These are phyloP conservation scores for Pichia kluyveri DNA, from an alignment of 805 yeast species.

Conservation along the genomic window DNA sequence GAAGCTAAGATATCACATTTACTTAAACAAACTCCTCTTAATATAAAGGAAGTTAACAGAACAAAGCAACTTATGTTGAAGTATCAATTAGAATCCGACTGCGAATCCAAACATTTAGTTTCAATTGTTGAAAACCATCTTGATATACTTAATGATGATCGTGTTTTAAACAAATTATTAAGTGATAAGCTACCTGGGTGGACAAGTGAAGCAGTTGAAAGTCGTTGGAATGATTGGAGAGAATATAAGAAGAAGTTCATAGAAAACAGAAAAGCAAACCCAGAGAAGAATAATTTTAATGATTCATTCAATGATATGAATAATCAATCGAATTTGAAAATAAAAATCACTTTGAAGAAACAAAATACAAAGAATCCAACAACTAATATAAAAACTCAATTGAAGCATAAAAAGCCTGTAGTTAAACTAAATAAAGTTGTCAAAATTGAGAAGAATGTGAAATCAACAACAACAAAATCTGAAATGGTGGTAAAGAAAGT, in stretches of 20 bases:
- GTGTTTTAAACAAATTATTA: slow-evolving; percentile 1
- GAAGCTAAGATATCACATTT: slow-evolving; percentile 7
- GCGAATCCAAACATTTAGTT: slow-evolving; percentile 19
- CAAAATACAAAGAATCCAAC: not conserved
- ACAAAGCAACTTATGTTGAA: slow-evolving; percentile 8
- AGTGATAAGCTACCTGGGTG: slow-evolving; percentile 7
- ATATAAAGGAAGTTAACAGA: not conserved
- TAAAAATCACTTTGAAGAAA: not conserved
- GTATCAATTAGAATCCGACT: slow-evolving; percentile 18
- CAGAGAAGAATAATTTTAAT: not conserved
- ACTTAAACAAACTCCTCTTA: not conserved
- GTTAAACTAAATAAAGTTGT: too few relatives aligned
- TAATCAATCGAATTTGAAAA: not conserved
- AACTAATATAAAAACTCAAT: too few relatives aligned
- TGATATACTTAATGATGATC: slow-evolving; percentile 18
- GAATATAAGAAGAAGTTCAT: slow-evolving; percentile 16
- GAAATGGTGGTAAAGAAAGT: not conserved
- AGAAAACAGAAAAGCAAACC: not conserved
- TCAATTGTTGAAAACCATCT: slow-evolving; percentile 17
- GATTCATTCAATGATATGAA: not conserved
- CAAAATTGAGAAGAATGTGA: not conserved
- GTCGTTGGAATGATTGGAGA: slow-evolving; percentile 18
- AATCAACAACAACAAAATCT: too few relatives aligned
- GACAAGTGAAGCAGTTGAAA: slow-evolving; percentile 13
- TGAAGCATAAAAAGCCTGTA: too few relatives aligned